Conservation (phyloP, 805 yeast genomes). For the Lipomyces spencermartinsiae region DNA sequence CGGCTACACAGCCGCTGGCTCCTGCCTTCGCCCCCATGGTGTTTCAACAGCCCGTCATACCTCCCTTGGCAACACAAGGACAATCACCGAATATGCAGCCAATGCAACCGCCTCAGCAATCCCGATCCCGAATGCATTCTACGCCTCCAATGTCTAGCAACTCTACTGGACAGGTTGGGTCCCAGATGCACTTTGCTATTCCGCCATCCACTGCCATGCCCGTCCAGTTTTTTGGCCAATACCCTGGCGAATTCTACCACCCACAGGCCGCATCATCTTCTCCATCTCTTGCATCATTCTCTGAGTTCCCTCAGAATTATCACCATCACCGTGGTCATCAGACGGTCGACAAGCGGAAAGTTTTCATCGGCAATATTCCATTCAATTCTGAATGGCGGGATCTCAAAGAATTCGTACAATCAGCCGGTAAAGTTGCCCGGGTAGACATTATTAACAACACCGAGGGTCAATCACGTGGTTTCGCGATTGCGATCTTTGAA, state of each 20-base stretch:
- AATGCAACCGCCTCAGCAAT: neutral
- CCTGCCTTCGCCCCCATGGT: constrained; percentile 2
- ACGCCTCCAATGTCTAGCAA: neutral
- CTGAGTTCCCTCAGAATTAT: neutral
- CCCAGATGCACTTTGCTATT: neutral
- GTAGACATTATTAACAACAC: constrained; percentile 51
- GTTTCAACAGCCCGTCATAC: neutral
- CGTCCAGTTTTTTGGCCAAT: neutral
- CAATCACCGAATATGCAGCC: neutral
- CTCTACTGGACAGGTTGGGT: neutral
- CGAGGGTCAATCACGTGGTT: constrained; percentile 60
- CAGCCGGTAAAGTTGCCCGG: constrained; percentile 42
- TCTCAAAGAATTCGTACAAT: constrained; percentile 42
- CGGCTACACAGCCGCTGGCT: neutral
- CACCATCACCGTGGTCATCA: constrained; percentile 7
- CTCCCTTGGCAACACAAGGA: neutral
- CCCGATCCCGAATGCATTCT: constrained; percentile 1
- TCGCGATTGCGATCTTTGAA: constrained; percentile 65
- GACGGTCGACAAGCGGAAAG: constrained; percentile 42
- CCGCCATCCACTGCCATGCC: neutral
- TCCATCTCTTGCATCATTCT: neutral
- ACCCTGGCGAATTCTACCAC: neutral
- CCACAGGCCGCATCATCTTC: constrained; percentile 1
- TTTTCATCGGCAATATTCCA: constrained; percentile 48
- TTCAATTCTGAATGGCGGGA: constrained; percentile 45